A percentile compares a stretch with the other conserved stretches of the same genome.
Evolutionary conservation across 768 basidiomycete species (phyloP).

Genomic region (Calocybe gangraenosa): DNA sequence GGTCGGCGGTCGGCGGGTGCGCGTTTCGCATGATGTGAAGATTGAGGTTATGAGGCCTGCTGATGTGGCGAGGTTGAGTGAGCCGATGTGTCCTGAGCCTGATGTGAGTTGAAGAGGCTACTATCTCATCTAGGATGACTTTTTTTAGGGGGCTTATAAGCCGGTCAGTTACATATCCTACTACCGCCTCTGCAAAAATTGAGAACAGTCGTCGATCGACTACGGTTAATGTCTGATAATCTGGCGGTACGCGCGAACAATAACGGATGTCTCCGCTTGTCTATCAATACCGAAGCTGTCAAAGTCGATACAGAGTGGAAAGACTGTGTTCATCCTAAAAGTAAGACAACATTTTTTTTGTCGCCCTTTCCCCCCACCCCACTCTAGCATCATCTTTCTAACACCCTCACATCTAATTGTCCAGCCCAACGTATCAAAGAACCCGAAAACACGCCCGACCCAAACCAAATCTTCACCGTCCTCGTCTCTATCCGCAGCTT

Average conservation of each 20-base stretch:
- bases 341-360: slow-evolving; percentile 26
- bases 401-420: background rate
- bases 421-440: slow-evolving; percentile 20
- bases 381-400: too few relatives aligned
- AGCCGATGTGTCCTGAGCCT: slow-evolving; percentile 84
- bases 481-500: slow-evolving; percentile 72
- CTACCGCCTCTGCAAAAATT: slow-evolving; percentile 72
- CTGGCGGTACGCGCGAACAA: slow-evolving; percentile 68
- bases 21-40: slow-evolving; percentile 75
- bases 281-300: slow-evolving; percentile 68
- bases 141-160: too few relatives aligned
- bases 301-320: slow-evolving; percentile 78
- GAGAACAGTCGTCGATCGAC: slow-evolving; percentile 73
- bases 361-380: too few relatives aligned
- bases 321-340: slow-evolving; percentile 62
- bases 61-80: slow-evolving; percentile 67
- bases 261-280: slow-evolving; percentile 46
- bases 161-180: slow-evolving; percentile 67
- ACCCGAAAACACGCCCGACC: slow-evolving; percentile 41
- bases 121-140: too few relatives aligned
- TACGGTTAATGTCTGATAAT: slow-evolving; percentile 65
- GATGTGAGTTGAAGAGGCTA: too few relatives aligned
- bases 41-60: slow-evolving; percentile 76
- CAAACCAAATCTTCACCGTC: slow-evolving; percentile 57
- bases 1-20: slow-evolving; percentile 54